These are phyloP conservation scores for Cercospora janseana DNA, from an alignment of 2,329 filamentous ascomycete species.

Conservation along the genomic window DNA sequence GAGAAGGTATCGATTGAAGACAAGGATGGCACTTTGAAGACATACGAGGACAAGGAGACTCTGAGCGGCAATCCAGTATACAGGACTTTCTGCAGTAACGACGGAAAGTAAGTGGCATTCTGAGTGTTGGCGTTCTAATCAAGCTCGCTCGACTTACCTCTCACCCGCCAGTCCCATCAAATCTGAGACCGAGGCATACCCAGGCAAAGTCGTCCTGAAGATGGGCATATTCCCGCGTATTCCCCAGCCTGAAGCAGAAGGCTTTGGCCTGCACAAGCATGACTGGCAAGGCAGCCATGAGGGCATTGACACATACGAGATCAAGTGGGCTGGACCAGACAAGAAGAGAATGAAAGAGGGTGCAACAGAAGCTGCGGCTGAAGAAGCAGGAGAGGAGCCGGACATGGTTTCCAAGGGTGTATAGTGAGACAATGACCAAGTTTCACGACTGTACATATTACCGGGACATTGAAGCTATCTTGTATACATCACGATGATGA, in stretches of 20 bases:
- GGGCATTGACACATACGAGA: conserved; percentile 42
- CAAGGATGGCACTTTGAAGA: conserved; percentile 46
- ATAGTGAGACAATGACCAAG: not conserved
- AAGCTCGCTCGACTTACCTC: no score
- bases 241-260: conserved; percentile 48
- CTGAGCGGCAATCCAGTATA: conserved; percentile 48
- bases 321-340: conserved; percentile 42
- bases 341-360: conserved; percentile 32
- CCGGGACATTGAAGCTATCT: no score
- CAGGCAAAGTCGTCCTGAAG: conserved; percentile 50
- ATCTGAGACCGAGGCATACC: conserved; percentile 43
- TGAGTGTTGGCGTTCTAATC: no score
- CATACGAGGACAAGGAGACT: conserved; percentile 47
- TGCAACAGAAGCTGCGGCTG: no score
- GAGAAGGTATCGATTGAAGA: conserved; percentile 49
- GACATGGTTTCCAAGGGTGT: conserved; percentile 13
- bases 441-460: not conserved
- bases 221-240: conserved; percentile 53
- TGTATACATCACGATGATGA: not conserved
- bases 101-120: conserved; percentile 45
- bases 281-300: conserved; percentile 45
- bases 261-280: conserved; percentile 46
- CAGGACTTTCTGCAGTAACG: conserved; percentile 48
- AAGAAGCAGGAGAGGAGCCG: no score
- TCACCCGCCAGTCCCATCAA: conserved; percentile 45